These are phyloP conservation scores for Pholiota molesta DNA, from an alignment of 768 basidiomycete species.

Conservation along the genomic window DNA sequence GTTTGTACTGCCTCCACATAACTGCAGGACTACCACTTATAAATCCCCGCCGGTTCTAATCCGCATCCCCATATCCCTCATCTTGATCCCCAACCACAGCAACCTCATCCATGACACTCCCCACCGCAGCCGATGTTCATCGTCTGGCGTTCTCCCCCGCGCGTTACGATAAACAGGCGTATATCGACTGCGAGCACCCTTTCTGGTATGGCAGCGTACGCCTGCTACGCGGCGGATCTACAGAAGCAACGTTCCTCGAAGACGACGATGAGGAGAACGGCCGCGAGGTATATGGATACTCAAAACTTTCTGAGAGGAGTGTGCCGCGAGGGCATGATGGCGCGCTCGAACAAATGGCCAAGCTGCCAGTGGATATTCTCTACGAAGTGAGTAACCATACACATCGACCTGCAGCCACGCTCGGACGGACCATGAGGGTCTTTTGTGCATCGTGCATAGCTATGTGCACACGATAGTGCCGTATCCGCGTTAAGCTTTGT, in stretches of 20 bases:
- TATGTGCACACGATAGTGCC: too few species aligned
- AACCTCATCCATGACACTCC: conserved; percentile 1
- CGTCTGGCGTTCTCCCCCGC: not conserved
- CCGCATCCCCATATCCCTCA: not conserved
- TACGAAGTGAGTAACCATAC: conserved; percentile 16
- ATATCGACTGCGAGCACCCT: not conserved
- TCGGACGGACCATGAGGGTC: not conserved
- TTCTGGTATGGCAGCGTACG: not conserved
- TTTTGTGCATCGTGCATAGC: too few species aligned
- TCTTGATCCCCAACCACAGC: not conserved
- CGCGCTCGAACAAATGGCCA: conserved; percentile 20
- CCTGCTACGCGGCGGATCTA: not conserved
- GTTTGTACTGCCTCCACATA: not conserved
- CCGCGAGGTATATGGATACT: not conserved
- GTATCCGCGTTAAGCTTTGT: too few species aligned
- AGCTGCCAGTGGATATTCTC: conserved; percentile 34
- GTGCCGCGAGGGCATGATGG: conserved; percentile 10
- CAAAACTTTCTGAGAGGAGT: not conserved
- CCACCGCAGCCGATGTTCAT: not conserved
- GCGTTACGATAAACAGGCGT: conserved; percentile 4
- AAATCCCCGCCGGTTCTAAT: not conserved
- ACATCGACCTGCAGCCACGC: not conserved
- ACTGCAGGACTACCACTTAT: not conserved
- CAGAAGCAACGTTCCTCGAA: not conserved
- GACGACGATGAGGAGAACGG: conserved; percentile 2